Percentiles rank a stretch among this genome's conserved stretches.
phyloP scores from a whole-genome alignment of 2,329 filamentous ascomycete species.

The Verticillium zaregamsianum region DNA sequence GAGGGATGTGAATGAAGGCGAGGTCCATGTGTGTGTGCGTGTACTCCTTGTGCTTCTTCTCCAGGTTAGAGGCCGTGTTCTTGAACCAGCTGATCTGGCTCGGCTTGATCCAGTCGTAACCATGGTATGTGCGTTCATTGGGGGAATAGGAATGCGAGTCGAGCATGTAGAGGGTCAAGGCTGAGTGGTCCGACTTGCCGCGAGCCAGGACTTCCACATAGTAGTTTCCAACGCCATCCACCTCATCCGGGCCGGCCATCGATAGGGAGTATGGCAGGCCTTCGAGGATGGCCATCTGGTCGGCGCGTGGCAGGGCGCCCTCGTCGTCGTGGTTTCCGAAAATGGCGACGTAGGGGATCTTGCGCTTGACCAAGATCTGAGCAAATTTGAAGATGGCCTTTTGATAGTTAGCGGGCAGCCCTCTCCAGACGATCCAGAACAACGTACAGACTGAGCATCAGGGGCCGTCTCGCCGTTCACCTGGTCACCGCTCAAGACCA shows the following conservation, averaged over 20 bases:
- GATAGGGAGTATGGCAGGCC: constrained; percentile 86
- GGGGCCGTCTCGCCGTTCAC: constrained; percentile 91
- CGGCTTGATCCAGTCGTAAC: constrained; percentile 96
- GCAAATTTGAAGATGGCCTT: constrained; percentile 91
- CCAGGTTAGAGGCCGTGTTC: constrained; percentile 67
- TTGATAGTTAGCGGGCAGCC: constrained; percentile 14
- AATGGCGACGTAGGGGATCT: constrained; percentile 88
- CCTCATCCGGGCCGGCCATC: constrained; percentile 72
- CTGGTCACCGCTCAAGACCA: constrained; percentile 89
- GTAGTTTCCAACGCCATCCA: constrained; percentile 94
- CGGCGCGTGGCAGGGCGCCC: constrained; percentile 68
- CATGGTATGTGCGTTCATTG: constrained; percentile 81
- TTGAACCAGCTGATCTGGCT: constrained; percentile 95
- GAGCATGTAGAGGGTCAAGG: constrained; percentile 88
- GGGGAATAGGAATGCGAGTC: constrained; percentile 92
- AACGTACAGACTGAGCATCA: constrained; percentile 75
- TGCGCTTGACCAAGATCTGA: constrained; percentile 75
- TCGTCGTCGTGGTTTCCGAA: constrained; percentile 99
- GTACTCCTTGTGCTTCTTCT: constrained; percentile 77
- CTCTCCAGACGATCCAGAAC: neutral
- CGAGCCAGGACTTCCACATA: constrained; percentile 84
- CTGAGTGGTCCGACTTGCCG: constrained; percentile 76
- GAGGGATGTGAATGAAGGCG: constrained; percentile 94
- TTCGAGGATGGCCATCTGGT: constrained; percentile 83
- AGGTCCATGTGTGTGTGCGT: constrained; percentile 91